Conservation (phyloP, 192 early-diverging fungal genomes). For the Cladochytrium replicatum region DNA sequence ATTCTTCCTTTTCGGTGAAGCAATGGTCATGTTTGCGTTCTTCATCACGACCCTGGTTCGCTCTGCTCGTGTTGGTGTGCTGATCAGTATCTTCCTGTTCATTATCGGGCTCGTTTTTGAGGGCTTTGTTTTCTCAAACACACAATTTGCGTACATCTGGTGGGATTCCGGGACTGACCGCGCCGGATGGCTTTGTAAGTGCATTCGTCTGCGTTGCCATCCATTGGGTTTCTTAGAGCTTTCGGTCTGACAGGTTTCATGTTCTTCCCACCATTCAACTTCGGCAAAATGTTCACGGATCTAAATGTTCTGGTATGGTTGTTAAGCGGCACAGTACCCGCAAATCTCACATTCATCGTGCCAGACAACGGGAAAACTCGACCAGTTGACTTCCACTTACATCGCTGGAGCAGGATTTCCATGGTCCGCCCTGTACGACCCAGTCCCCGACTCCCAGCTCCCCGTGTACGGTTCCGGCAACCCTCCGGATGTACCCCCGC, state of each 20-base stretch:
- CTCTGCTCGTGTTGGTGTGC: slow-evolving; percentile 45
- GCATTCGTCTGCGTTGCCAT: too few relatives aligned
- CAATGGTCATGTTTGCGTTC: slow-evolving; percentile 61
- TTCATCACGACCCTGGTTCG: slow-evolving; percentile 61
- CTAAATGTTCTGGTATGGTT: slow-evolving; percentile 52
- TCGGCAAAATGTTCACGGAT: slow-evolving; percentile 58
- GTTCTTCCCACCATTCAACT: slow-evolving; percentile 29
- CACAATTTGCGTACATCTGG: slow-evolving; percentile 44
- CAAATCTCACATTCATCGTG: too few relatives aligned
- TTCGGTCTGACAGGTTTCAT: too few relatives aligned
- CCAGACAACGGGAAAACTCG: slow-evolving; percentile 39
- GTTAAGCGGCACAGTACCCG: too few relatives aligned
- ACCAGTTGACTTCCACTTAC: slow-evolving; percentile 44
- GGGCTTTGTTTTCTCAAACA: slow-evolving; percentile 36
- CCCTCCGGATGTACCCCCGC: slow-evolving; percentile 44
- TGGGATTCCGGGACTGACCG: slow-evolving; percentile 24
- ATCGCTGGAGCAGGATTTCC: slow-evolving; percentile 61
- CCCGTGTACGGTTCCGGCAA: slow-evolving; percentile 36
- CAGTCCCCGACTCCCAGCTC: slow-evolving; percentile 15
- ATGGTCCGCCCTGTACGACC: slow-evolving; percentile 17
- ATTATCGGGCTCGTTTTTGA: slow-evolving; percentile 70
- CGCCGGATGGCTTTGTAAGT: slow-evolving; percentile 17
- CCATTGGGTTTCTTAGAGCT: too few relatives aligned
- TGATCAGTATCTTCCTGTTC: slow-evolving; percentile 70
- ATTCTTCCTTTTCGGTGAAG: slow-evolving; percentile 66